Base-by-base conservation (phyloP, 495 filamentous ascomycete species). In the Penicillium samsonianum region DNA sequence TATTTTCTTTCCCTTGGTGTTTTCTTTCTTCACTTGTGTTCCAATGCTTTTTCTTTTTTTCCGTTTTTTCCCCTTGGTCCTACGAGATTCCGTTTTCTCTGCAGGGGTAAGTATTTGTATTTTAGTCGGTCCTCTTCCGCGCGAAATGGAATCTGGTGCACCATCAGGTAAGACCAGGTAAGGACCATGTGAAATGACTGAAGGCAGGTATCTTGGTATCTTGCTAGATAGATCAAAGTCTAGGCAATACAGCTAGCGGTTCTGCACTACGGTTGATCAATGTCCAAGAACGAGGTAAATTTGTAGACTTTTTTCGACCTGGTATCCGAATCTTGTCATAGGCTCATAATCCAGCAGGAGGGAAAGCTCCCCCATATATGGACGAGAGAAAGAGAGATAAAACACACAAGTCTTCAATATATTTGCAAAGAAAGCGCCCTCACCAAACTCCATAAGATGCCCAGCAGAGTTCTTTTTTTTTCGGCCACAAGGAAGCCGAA, bases 121-220 rank as follows among this genome's bases (percentile, higher is more conserved):
- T 73, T 75, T 74, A 77, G 73, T 68, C 65, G 62, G 65, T 64
- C 25, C 64, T 54, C 58, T 61, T 64, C 49, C 53, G 53, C 35
- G 50, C 62, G 50, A 60, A 63, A 56, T 53, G 65, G 55, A 60
- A 62, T 59, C 57, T 51, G 59, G 53, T 61, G 61, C 62, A 37
- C 61, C 55, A 20, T 68, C 65, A 84, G 82, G 82, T 87, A 84
- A 86, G 82, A 82, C 82, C 81, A 88, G 87, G 85, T 88, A 89
- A 87, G 82, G 69, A 65, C 62, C 70, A 69, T 59, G 60, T 26
- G 58, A 63, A 68, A 69, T 67, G 56, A 74, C 72, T 63, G 57
- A 67, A 65, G 53, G 62, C 68, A 73, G 62, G 59, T 55, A 64
- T 65, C 56, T 67, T 67, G 62, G 59, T 55, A 64, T 65, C 56